Conservation (phyloP, 495 filamentous ascomycete genomes). For the Sporormia fimetaria region DNA sequence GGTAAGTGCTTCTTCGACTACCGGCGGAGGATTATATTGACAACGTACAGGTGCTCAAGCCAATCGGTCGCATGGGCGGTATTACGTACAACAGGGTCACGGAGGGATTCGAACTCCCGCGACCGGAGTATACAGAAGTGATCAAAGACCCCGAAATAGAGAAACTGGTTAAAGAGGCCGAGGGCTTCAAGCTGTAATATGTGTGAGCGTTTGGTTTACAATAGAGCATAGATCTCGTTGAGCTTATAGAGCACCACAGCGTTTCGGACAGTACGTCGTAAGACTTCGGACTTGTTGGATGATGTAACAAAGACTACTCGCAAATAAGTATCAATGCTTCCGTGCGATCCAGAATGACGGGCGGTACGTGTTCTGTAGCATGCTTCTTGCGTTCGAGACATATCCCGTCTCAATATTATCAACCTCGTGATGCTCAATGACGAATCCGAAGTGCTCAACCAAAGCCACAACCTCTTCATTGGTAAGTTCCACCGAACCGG, state of each 20-base stretch:
- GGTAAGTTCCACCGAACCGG: conserved; percentile 74
- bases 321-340: conserved; percentile 45
- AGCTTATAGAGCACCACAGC: too few species aligned
- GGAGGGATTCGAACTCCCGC: conserved; percentile 63
- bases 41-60: conserved; percentile 41
- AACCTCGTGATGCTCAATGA: conserved; percentile 37
- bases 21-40: neutral
- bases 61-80: conserved; percentile 70
- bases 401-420: conserved; percentile 57
- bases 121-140: conserved; percentile 54
- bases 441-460: conserved; percentile 66
- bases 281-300: too few species aligned
- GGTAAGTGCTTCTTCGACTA: conserved; percentile 13
- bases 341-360: conserved; percentile 76
- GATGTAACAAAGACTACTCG: too few species aligned
- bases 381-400: conserved; percentile 69
- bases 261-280: too few species aligned
- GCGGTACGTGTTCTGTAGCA: conserved; percentile 70
- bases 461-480: conserved; percentile 75
- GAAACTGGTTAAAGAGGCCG: conserved; percentile 31
- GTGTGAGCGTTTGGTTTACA: neutral
- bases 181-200: conserved; percentile 1
- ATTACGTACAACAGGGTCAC: conserved; percentile 66
- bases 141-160: conserved; percentile 36
- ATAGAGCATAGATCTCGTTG: too few species aligned